phyloP scores from a whole-genome alignment of 345 rosid genomes.

The Excoecaria cochinchinensis region DNA sequence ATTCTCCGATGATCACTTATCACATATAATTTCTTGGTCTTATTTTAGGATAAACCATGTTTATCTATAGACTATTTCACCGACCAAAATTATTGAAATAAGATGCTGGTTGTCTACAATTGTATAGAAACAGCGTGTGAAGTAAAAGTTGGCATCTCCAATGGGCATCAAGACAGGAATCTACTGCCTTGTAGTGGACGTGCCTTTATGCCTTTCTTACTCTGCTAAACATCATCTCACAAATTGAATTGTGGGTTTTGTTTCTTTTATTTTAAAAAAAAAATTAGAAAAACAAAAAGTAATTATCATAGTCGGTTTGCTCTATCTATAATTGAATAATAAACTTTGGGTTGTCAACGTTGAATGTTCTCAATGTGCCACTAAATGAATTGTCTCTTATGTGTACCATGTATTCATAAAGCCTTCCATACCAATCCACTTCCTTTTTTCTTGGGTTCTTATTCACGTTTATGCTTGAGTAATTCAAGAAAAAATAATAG shows the following conservation, averaged over 20 bases:
- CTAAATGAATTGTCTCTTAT: not conserved
- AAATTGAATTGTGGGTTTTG: not conserved
- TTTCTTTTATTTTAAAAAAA: not conserved
- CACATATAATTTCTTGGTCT: not conserved
- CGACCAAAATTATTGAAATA: not conserved
- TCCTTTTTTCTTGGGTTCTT: no score
- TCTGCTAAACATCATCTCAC: constrained; percentile 19
- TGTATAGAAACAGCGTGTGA: constrained; percentile 12
- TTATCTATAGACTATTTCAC: not conserved
- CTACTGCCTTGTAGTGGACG: constrained; percentile 43
- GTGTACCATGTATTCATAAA: not conserved
- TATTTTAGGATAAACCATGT: not conserved
- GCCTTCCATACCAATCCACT: not conserved
- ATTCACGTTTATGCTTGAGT: no score
- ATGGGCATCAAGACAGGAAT: constrained; percentile 47
- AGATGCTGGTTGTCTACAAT: constrained; percentile 24
- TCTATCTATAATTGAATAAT: not conserved
- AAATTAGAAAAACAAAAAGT: not conserved
- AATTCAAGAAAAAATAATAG: no score
- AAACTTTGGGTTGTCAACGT: not conserved
- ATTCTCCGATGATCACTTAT: not conserved
- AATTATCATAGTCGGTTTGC: not conserved
- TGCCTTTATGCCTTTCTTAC: constrained; percentile 57
- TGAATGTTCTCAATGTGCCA: not conserved
- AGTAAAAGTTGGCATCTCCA: not conserved